Evolutionary conservation across 2,329 filamentous ascomycete genomes (phyloP).

Genomic region (Colletotrichum caudatum): DNA sequence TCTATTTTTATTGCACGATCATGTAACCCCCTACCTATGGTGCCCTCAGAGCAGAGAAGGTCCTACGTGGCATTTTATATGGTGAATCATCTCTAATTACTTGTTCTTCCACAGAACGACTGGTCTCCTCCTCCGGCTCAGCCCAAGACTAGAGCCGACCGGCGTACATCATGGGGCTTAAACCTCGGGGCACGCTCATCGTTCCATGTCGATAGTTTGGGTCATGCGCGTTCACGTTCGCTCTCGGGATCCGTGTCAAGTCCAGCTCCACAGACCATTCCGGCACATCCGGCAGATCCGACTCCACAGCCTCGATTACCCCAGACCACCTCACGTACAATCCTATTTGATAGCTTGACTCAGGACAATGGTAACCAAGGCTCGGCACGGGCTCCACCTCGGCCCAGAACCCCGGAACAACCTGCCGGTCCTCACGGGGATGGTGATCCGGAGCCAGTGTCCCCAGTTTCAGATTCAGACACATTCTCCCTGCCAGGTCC

Average conservation of each 20-base stretch:
- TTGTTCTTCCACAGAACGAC: slow-evolving; percentile 53
- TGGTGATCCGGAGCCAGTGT: slow-evolving; percentile 48
- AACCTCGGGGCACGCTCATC: slow-evolving; percentile 51
- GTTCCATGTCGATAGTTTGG: slow-evolving; percentile 44
- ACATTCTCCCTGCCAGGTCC: slow-evolving; percentile 44
- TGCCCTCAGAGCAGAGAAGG: slow-evolving; percentile 37
- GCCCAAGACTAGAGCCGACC: slow-evolving; percentile 53
- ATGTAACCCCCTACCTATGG: slow-evolving; percentile 43
- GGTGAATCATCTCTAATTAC: slow-evolving; percentile 44
- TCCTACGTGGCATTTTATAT: slow-evolving; percentile 32
- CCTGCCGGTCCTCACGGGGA: slow-evolving; percentile 42
- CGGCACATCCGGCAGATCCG: slow-evolving; percentile 37
- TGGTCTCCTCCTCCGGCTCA: slow-evolving; percentile 51
- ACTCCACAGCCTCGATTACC: slow-evolving; percentile 41
- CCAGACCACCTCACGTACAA: slow-evolving; percentile 43
- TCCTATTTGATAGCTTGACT: slow-evolving; percentile 43
- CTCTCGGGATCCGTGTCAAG: slow-evolving; percentile 28
- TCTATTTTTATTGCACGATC: slow-evolving; percentile 46
- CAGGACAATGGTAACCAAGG: slow-evolving; percentile 32
- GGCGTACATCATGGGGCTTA: slow-evolving; percentile 60
- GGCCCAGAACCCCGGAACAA: slow-evolving; percentile 40
- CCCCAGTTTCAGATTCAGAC: slow-evolving; percentile 51
- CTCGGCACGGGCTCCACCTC: slow-evolving; percentile 42
- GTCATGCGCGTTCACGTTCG: slow-evolving; percentile 29
- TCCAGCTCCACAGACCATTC: slow-evolving; percentile 30